Base-by-base conservation (phyloP, 768 basidiomycete species). In the Auricularia sp. region DNA sequence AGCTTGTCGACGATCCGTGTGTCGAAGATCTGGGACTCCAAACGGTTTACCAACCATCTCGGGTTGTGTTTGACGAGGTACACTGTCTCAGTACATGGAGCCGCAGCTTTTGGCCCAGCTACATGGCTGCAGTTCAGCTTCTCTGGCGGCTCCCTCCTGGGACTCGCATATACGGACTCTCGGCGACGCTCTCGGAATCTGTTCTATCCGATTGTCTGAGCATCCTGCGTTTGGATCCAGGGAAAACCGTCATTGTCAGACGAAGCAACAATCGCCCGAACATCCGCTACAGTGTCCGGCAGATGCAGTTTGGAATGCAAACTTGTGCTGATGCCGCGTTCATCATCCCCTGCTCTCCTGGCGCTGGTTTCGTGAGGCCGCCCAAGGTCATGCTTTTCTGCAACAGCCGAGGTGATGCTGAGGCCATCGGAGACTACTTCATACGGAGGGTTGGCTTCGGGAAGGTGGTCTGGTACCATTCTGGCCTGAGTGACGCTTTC, bases 21-120 rank as follows among this genome's bases (percentile, higher is more conserved):
- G 33, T 71, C 71, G 34, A 11, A 29, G 39, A 71, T 72, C 16
- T 59, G 67, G 67, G 1, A 63, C 7, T 14, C 64, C 69, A 16
- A 65, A 10, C 42, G 29, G 16, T 51, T 18, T 16, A 62, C 44
- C 36, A 3, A 1, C 3, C 5, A 3, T 42, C 24, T 78, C 11
- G 69, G 70, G 64, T 77, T 14, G 70, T 73, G 6, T 71, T 77
- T 37, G 78, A 81, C 63, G 77, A 81, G 67, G 78, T 69, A 0
- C 79, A 81, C 58, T 78, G 78, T 62, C 71, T 78, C 21, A 76
- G 70, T n/a, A 68, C 73, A 56, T 80, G 79, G 79, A 73, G 72
- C 0, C 63, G 56, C 11, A 68, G 70, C 13, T 80, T 81, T 66
- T 68, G 76, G 0, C 69, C 69, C 3, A 74, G 77, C n/a, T 81